Evolutionary conservation across 2,329 filamentous ascomycete genomes (phyloP).

Genomic region (Penicillium sp.): DNA sequence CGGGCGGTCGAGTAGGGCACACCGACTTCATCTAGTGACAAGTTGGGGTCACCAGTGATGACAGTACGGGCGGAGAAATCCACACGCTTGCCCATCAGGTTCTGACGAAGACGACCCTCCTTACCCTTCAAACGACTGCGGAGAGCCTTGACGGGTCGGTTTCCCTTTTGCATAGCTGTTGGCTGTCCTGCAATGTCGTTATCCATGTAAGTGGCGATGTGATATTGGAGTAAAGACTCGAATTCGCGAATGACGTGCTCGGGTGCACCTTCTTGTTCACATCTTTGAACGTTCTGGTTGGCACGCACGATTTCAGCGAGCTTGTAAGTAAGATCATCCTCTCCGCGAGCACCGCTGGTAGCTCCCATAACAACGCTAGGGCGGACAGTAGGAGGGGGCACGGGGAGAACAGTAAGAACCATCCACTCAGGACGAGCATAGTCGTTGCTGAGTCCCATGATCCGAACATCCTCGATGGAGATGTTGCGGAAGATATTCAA

Average conservation of each 20-base stretch:
- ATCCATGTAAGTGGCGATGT: slow-evolving; percentile 99
- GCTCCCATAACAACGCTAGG: slow-evolving; percentile 98
- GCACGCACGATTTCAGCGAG: slow-evolving; percentile 97
- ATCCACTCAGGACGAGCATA: slow-evolving; percentile 99
- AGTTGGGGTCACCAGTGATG: slow-evolving; percentile 96
- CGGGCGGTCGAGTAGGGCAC: slow-evolving; percentile 91
- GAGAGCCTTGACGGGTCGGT: slow-evolving; percentile 93
- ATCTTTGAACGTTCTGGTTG: slow-evolving; percentile 90
- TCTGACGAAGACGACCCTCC: slow-evolving; percentile 94
- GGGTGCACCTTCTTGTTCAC: slow-evolving; percentile 86
- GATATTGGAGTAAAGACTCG: slow-evolving; percentile 89
- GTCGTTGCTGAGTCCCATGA: slow-evolving; percentile 90
- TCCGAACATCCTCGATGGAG: slow-evolving; percentile 73
- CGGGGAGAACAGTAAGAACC: slow-evolving; percentile 90
- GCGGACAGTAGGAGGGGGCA: slow-evolving; percentile 91
- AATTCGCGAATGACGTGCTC: slow-evolving; percentile 91
- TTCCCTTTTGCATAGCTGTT: slow-evolving; percentile 93
- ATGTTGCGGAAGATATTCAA: slow-evolving; percentile 86
- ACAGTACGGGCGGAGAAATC: slow-evolving; percentile 99
- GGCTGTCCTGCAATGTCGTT: slow-evolving; percentile 97
- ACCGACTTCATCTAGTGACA: slow-evolving; percentile 95
- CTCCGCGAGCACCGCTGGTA: slow-evolving; percentile 86
- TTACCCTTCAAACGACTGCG: slow-evolving; percentile 98
- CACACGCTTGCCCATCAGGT: slow-evolving; percentile 99
- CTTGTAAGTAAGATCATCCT: slow-evolving; percentile 99